These are phyloP conservation scores for Vanrija humicola DNA, from an alignment of 1,284 basidiomycete genomes.

Conservation along the genomic window DNA sequence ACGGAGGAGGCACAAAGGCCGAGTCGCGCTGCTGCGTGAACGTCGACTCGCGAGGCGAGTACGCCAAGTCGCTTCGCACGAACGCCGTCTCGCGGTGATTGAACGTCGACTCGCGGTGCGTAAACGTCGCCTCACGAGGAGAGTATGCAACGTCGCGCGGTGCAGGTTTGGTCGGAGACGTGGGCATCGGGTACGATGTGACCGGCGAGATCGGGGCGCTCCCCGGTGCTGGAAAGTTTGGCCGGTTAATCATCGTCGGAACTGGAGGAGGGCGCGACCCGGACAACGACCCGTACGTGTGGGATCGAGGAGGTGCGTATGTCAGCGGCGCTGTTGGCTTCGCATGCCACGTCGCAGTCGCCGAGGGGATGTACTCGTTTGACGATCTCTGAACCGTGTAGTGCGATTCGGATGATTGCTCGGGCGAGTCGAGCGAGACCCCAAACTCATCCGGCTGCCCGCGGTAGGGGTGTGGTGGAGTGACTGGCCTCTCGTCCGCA, in stretches of 20 bases:
- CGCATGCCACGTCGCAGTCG: too few species aligned
- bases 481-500: conserved; percentile 1
- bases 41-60: too few species aligned
- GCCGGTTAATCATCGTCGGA: conserved; percentile 17
- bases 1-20: too few species aligned
- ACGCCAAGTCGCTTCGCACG: too few species aligned
- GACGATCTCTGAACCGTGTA: not conserved
- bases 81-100: too few species aligned
- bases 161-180: too few species aligned
- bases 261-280: conserved; percentile 14
- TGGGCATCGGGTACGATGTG: too few species aligned
- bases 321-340: not conserved
- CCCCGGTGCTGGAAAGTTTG: conserved; percentile 10
- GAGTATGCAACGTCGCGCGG: too few species aligned
- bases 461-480: not conserved
- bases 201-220: too few species aligned
- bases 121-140: too few species aligned
- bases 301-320: not conserved
- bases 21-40: too few species aligned
- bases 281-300: not conserved
- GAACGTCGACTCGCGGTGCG: too few species aligned
- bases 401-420: not conserved
- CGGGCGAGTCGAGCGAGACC: not conserved
- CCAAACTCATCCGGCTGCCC: not conserved
- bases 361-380: not conserved